Base-by-base conservation (phyloP, 2,329 filamentous ascomycete species). In the Cladophialophora chaetospira region DNA sequence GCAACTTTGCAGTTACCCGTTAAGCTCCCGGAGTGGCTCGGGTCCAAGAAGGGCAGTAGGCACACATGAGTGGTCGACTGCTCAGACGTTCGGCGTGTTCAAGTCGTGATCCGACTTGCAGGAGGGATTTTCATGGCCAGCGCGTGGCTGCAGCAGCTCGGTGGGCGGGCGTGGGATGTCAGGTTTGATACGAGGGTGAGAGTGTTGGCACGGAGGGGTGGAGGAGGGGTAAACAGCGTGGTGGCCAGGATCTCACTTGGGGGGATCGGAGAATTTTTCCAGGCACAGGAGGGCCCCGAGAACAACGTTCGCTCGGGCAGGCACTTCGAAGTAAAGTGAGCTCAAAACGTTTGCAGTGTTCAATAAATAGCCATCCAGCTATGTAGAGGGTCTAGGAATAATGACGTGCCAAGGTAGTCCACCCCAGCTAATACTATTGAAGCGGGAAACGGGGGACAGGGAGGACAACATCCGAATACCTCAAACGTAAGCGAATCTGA, bases 111-210 rank as follows among this genome's bases (percentile, higher is more conserved):
- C 42, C 42, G 42, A 44, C 5, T 13, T 40, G 36, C 36, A 44
- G 42, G 42, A 44, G 23, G 42, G 23, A 44, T 28, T 44, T 44
- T 28, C 42, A n/a, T n/a, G n/a, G n/a, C 5, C 13, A 6, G 23
- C 8, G 23, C 15, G 42, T 44, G 42, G 42, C 42, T 44, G 48
- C 25, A 19, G 33, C 47, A 29, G 48, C 33, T 25, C 35, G 23
- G 36, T 21, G 17, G 15, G 48, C 36, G 48, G 48, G 23, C 48
- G 48, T 51, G 48, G 48, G 48, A 43, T 43, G 35, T 29, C 35
- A 44, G 23, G 11, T 40, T 51, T 40, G 9, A 15, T 51, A 25
- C 23, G n/a, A 29, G 23, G 35, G 47, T 15, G 35, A 33, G n/a
- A 25, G 23, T 42, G 36, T n/a, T n/a, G n/a, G n/a, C n/a, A 43